Base-by-base conservation (phyloP, 139 green algal genomes). In the Astrephomene gubernaculifera region DNA sequence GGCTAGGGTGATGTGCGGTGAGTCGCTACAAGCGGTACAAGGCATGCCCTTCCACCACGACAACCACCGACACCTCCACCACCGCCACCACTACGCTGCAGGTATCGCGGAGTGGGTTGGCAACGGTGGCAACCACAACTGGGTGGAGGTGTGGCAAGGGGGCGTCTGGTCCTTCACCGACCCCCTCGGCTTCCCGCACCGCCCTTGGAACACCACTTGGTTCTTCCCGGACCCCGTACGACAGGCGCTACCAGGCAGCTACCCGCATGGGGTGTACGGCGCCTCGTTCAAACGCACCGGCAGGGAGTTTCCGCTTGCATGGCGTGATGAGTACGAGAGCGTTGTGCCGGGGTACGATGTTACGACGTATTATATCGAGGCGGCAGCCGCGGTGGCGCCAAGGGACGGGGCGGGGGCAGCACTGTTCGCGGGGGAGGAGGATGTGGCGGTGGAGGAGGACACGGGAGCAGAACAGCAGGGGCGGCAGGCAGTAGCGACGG, bases 111-210 rank as follows among this genome's bases (percentile, higher is more conserved):
- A 72, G 27, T 87, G 69, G 69, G 14, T 21, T 0, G 53, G 29
- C 0, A 52, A 19, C n/a, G 70, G 53, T 53, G 69, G 68, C 43
- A 72, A 80, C 53, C 68, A 76, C 53, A 45, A 87, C 53, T 73
- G 53, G 64, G 65, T 70, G 29, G 88, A 92, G 52, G 79, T 92
- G 6, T 91, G 81, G 85, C 84, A 91, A 29, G 67, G 53, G 33
- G 80, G 76, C 61, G 73, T 63, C 21, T 94, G 90, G 90, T 89
- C 81, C 12, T 94, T 92, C 78, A 88, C 79, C 31, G 88, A 86
- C 41, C 69, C 84, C 7, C 22, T 57, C 2, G 76, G 87, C 73
- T 71, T 41, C 10, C 43, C 82, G 29, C 25, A 61, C 49, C 33
- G 44, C 41, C 82, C 78, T 1, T 68, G 86, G 41, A 92, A 92